phyloP scores from a whole-genome alignment of 495 filamentous ascomycete species.

The Letharia lupina region DNA sequence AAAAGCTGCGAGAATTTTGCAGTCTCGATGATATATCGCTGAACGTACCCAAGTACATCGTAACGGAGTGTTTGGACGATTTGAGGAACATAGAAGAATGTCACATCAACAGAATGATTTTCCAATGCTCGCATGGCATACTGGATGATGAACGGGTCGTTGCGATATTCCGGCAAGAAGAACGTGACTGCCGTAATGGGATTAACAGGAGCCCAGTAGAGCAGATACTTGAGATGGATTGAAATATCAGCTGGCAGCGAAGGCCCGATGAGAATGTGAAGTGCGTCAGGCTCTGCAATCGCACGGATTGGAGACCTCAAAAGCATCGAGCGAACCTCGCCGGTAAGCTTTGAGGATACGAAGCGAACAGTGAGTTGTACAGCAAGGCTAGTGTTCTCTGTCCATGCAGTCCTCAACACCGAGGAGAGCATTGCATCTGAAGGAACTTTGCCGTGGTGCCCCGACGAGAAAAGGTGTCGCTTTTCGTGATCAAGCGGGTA shows the following conservation, averaged over 20 bases:
- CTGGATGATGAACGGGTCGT: constrained; percentile 89
- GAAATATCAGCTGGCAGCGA: constrained; percentile 68
- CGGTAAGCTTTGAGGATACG: constrained; percentile 58
- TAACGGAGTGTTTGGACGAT: constrained; percentile 96
- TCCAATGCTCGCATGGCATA: constrained; percentile 96
- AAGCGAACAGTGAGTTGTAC: constrained; percentile 75
- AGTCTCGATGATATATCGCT: constrained; percentile 92
- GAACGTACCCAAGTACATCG: constrained; percentile 88
- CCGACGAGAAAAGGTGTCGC: constrained; percentile 44
- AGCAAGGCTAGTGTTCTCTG: constrained; percentile 70
- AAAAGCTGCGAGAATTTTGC: constrained; percentile 93
- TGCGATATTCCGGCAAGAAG: constrained; percentile 87
- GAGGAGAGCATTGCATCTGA: constrained; percentile 50
- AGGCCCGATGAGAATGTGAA: constrained; percentile 71
- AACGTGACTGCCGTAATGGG: constrained; percentile 87
- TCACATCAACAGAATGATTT: constrained; percentile 86
- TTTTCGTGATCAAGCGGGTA: constrained; percentile 66
- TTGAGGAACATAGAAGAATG: constrained; percentile 98
- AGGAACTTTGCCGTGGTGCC: constrained; percentile 34
- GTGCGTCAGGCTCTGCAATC: constrained; percentile 65
- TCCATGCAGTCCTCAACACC: constrained; percentile 75
- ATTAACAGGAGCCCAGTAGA: constrained; percentile 92
- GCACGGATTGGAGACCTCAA: constrained; percentile 76
- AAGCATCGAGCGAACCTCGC: constrained; percentile 69
- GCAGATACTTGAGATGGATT: constrained; percentile 77